phyloP scores from a whole-genome alignment of 768 basidiomycete species.

The Podaxis sp. region DNA sequence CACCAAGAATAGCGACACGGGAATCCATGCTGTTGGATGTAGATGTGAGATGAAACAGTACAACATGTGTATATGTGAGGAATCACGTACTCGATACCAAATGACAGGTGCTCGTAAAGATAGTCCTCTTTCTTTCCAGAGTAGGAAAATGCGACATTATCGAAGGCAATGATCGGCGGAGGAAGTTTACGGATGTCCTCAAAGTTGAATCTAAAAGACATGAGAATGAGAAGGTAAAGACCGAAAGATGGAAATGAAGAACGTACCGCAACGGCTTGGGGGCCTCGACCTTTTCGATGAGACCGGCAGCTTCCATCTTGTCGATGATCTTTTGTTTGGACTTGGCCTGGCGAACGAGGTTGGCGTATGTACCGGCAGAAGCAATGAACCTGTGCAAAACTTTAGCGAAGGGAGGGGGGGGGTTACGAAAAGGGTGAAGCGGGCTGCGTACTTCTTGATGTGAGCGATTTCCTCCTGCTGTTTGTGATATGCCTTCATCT shows the following conservation, averaged over 20 bases:
- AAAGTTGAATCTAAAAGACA: conserved; percentile 72
- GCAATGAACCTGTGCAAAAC: conserved; percentile 77
- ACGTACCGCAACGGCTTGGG: conserved; percentile 59
- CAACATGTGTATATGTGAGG: conserved; percentile 11
- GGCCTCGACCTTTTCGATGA: conserved; percentile 87
- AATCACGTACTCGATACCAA: conserved; percentile 86
- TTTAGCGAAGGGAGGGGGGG: conserved; percentile 13
- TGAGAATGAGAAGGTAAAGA: conserved; percentile 6
- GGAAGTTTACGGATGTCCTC: conserved; percentile 93
- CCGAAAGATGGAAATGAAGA: not conserved
- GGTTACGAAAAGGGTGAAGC: not conserved
- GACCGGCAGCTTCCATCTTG: conserved; percentile 99
- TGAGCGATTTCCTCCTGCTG: conserved; percentile 98
- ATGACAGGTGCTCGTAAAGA: conserved; percentile 85
- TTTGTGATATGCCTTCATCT: conserved; percentile 99
- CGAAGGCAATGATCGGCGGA: conserved; percentile 96
- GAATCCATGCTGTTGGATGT: conserved; percentile 77
- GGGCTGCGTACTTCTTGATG: conserved; percentile 81
- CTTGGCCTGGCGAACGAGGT: conserved; percentile 97
- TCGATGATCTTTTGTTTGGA: conserved; percentile 99
- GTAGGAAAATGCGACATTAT: conserved; percentile 93
- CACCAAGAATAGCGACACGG: conserved; percentile 91
- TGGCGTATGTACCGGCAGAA: conserved; percentile 99
- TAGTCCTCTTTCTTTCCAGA: conserved; percentile 86
- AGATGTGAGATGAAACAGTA: not conserved